These are phyloP conservation scores for Dentipellis sp. DNA, from an alignment of 768 basidiomycete species.

Conservation along the genomic window DNA sequence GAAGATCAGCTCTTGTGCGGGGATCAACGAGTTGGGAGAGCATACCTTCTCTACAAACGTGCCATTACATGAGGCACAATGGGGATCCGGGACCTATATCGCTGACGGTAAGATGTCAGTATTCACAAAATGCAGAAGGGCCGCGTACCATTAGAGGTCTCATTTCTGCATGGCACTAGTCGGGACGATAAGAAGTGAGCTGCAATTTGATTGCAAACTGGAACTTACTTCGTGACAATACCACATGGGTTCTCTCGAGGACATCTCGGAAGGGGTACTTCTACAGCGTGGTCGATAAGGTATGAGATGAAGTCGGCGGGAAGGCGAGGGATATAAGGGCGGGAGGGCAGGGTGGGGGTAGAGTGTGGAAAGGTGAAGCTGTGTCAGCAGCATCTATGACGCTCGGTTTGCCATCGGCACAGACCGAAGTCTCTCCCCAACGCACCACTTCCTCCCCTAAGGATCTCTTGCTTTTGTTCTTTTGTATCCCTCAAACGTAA, in stretches of 20 bases:
- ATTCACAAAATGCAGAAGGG: too few relatives aligned
- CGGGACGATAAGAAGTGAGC: slow-evolving; percentile 1
- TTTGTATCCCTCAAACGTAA: too few relatives aligned
- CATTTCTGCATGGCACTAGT: slow-evolving; percentile 84
- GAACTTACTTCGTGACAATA: slow-evolving; percentile 60
- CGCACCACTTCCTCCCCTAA: too few relatives aligned
- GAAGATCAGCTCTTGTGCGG: too few relatives aligned
- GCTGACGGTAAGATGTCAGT: neutral
- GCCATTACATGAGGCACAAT: slow-evolving; percentile 75
- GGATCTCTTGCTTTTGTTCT: too few relatives aligned
- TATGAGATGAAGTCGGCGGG: slow-evolving; percentile 5
- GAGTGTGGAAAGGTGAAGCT: neutral
- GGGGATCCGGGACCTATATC: slow-evolving; percentile 64
- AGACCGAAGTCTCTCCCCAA: too few relatives aligned
- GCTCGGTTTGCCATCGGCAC: neutral
- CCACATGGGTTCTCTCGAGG: slow-evolving; percentile 67
- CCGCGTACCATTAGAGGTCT: slow-evolving; percentile 65
- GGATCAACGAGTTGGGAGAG: neutral
- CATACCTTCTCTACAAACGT: slow-evolving; percentile 76
- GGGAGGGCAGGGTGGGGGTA: neutral
- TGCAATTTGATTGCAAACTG: neutral
- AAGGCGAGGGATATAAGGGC: slow-evolving; percentile 12
- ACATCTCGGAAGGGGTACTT: slow-evolving; percentile 33
- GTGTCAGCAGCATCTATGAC: neutral
- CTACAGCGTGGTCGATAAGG: slow-evolving; percentile 1